Base-by-base conservation (phyloP, 805 yeast species). In the Yamadazyma kitorensis region DNA sequence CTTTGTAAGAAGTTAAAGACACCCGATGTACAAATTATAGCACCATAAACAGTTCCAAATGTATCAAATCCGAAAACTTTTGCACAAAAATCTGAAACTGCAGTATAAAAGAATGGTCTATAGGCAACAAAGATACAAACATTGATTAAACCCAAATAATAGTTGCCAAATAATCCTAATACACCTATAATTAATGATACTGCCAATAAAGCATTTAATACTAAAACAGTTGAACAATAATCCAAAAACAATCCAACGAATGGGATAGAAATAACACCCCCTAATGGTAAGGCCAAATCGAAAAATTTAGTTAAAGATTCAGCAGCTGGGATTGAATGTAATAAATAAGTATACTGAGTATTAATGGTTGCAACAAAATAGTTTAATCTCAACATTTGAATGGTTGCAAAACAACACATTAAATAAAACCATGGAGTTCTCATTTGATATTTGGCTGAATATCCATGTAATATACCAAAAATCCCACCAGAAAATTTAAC, bases 41-140 rank as follows among this genome's bases (percentile, higher is more conserved):
- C 61, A 1, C 98, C 98, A 53, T 91, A 91, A 5, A 91, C 81
- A 1, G 88, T 84, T 23, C 97, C 97, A 60, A 91, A 89, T 1
- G 94, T 87, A 36, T 78, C 81, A 58, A 84, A 88, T 0, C 98
- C 98, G 63, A 91, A 89, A 20, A 89, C 91, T 55, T 89, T 89
- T 18, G 95, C 94, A 50, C 88, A 76, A 56, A 81, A 87, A 58
- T 91, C 97, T 1, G 95, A 84, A 5, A 88, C 86, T 2, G 94
- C 86, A 2, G 98, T 89, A 59, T 89, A 91, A 53, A 85, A 88
- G 52, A 89, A 85, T 8, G 98, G 96, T 56, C 98, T 73, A 59
- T 85, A 88, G 23, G 62, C 65, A 23, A 73, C 79, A 49, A 75
- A 75, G 13, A 74, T 33, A 24, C 65, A 48, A 19, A 75, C 70